Conservation (phyloP, 257 asterid species). For the Anisodus tanguticus region DNA sequence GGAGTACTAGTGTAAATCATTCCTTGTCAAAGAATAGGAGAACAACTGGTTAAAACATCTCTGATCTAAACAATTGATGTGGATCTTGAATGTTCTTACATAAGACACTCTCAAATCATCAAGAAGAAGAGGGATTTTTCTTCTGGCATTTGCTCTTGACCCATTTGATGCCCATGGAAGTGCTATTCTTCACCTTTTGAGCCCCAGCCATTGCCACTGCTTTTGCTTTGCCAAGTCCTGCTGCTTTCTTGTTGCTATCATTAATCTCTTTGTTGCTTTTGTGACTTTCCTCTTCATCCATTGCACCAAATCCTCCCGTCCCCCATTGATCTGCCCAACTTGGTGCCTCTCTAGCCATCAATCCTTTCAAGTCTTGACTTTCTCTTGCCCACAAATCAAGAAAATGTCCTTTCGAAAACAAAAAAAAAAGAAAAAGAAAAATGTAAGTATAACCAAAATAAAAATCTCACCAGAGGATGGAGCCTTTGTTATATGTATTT, state of each 20-base stretch:
- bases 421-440: not conserved
- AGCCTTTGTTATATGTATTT: not conserved
- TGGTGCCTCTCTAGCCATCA: conserved; percentile 65
- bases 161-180: conserved; percentile 69
- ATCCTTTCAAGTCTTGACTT: conserved; percentile 30
- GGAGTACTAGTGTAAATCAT: not conserved
- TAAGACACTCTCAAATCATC: not conserved
- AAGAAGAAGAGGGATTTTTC: conserved; percentile 48
- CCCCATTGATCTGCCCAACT: conserved; percentile 99
- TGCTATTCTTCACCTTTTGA: conserved; percentile 67
- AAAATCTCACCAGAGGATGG: not conserved
- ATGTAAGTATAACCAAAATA: not conserved
- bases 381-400: not conserved
- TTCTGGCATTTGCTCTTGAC: conserved; percentile 68
- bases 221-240: conserved; percentile 65
- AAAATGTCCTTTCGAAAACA: not conserved
- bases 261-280: conserved; percentile 46
- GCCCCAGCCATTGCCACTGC: conserved; percentile 62
- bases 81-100: not conserved
- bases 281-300: conserved; percentile 46
- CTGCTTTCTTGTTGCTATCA: conserved; percentile 52
- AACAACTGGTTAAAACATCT: not conserved
- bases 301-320: conserved; percentile 79
- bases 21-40: not conserved
- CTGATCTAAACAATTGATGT: not conserved